Base-by-base conservation (phyloP, 345 rosid species). In the Camelina neglecta region DNA sequence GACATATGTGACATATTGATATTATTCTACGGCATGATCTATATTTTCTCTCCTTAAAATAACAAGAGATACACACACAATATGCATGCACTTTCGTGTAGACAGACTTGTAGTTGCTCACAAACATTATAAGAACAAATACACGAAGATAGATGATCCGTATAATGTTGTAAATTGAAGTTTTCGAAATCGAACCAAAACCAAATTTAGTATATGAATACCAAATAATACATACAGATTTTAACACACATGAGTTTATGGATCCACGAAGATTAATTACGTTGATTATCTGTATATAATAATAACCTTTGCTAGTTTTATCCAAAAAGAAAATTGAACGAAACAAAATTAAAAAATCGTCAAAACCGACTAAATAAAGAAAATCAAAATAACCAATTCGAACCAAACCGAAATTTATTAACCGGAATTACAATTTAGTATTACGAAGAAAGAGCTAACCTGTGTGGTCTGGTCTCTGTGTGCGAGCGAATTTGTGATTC, bases 51-150 rank as follows among this genome's bases (percentile, higher is more conserved):
- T 38, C 54, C 60, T 57, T 58, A 16, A 58, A 59, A 67, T 16
- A 58, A 59, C 60, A 48, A 18, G 18, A 18, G 18, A 18, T 18
- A 18, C 18, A 4, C 66, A 75, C 54, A 59, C 61, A 58, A 67
- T 59, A 29, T 75, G 67, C 61, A 67, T 75, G 73, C 61, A 49
- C 33, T 74, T 66, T 2, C 53, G 39, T 74, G 51, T 74, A 56
- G 65, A 45, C 58, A 56, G 65, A 45, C 58, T 64, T 47, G 51
- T 44, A 31, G 31, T 51, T 69, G 29, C 31, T 29, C 31, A 29
- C 31, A 29, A 29, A 54, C 65, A 24, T 13, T 57, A 36, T 24
- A 11, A 44, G 16, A 66, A 24, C 71, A 65, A 33, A 48, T n/a
- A 74, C 51, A 36, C 11, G 33, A 57, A 41, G 48, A 59, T 49